A percentile compares a stretch with the other conserved stretches of the same genome.
Conservation (phyloP, 2,329 filamentous ascomycete genomes). For the Albophoma yamanashiensis region DNA sequence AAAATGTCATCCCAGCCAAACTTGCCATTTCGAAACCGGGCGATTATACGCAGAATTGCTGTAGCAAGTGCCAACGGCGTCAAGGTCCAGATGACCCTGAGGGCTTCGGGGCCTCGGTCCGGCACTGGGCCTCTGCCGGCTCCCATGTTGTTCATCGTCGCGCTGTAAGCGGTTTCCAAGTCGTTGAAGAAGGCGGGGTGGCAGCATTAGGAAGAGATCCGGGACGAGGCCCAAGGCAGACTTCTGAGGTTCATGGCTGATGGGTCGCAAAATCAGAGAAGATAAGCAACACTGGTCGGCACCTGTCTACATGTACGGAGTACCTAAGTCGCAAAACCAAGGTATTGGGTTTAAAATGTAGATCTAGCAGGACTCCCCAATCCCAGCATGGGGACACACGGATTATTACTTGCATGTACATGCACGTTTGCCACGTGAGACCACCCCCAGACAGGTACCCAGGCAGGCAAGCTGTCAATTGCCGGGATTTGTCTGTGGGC, state of each 20-base stretch:
- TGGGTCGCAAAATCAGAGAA: not conserved
- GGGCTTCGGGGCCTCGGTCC: slow-evolving; percentile 5
- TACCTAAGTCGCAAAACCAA: not conserved
- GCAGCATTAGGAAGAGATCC: not conserved
- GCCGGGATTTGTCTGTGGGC: too few species aligned
- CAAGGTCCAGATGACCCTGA: slow-evolving; percentile 8
- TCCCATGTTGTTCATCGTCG: not conserved
- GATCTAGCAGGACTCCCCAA: not conserved
- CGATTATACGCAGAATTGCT: slow-evolving; percentile 5
- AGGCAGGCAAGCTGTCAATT: too few species aligned
- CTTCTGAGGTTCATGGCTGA: not conserved
- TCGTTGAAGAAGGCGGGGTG: not conserved
- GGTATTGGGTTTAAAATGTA: not conserved
- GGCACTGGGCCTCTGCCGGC: slow-evolving; percentile 1
- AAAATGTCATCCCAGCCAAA: slow-evolving; percentile 11
- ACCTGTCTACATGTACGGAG: too few species aligned
- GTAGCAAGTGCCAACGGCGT: slow-evolving; percentile 7
- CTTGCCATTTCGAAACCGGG: slow-evolving; percentile 4
- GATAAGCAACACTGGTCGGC: not conserved
- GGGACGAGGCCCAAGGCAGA: not conserved
- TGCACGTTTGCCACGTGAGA: too few species aligned
- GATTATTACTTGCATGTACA: too few species aligned
- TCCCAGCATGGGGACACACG: too few species aligned
- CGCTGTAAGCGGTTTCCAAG: too few species aligned
- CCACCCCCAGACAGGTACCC: too few species aligned